These are phyloP conservation scores for Fusarium mexicanum DNA, from an alignment of 2,329 filamentous ascomycete genomes.

Conservation along the genomic window DNA sequence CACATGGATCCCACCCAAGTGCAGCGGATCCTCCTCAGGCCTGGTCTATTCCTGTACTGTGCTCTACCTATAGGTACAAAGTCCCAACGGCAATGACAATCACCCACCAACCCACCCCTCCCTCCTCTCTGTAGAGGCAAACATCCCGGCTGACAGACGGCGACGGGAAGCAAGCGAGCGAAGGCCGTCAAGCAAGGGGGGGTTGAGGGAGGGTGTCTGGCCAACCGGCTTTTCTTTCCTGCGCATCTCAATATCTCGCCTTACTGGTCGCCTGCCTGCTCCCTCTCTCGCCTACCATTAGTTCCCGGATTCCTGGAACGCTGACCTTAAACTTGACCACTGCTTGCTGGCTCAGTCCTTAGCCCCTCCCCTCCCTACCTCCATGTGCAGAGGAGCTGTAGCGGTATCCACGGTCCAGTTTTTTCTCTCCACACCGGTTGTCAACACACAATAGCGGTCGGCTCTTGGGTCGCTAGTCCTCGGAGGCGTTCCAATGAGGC, in stretches of 20 bases:
- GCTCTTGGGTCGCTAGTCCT: conserved; percentile 26
- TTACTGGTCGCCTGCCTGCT: conserved; percentile 22
- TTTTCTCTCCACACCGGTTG: conserved; percentile 33
- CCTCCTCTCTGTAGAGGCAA: conserved; percentile 14
- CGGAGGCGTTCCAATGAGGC: conserved; percentile 28
- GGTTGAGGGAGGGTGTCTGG: conserved; percentile 14
- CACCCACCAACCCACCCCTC: conserved; percentile 1
- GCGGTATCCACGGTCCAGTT: conserved; percentile 27
- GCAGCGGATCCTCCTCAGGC: conserved; percentile 11
- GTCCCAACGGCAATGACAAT: conserved; percentile 23
- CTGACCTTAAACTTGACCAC: conserved; percentile 25
- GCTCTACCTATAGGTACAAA: conserved; percentile 17
- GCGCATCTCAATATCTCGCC: conserved; percentile 41
- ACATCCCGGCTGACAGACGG: conserved; percentile 38
- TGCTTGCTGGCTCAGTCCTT: conserved; percentile 18
- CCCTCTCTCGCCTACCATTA: conserved; percentile 40
- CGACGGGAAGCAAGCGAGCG: conserved; percentile 44
- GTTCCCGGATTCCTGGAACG: conserved; percentile 41
- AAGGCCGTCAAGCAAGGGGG: conserved; percentile 35
- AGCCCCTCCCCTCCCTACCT: conserved; percentile 16
- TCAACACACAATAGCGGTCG: conserved; percentile 32
- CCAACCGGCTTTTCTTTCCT: conserved; percentile 32
- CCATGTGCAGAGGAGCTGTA: conserved; percentile 5
- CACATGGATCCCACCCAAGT: conserved; percentile 23
- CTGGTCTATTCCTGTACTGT: conserved; percentile 3